These are phyloP conservation scores for Agrocybe praecox DNA, from an alignment of 768 basidiomycete species.

Conservation along the genomic window DNA sequence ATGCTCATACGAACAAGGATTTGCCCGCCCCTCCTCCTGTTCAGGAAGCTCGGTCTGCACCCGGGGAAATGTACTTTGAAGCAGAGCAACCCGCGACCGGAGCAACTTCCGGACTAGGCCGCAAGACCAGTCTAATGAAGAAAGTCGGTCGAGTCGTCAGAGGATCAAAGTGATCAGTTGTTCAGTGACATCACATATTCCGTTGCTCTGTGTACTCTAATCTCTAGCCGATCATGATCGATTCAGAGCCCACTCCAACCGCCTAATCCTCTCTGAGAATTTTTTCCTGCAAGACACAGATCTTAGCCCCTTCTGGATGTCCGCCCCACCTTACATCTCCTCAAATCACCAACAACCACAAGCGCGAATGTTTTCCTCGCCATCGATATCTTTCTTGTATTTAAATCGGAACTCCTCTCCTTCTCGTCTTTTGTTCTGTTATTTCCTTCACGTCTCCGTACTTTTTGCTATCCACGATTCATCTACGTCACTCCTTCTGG, in stretches of 20 bases:
- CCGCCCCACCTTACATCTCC: not conserved
- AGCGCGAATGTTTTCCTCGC: not conserved
- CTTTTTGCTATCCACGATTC: too few species aligned
- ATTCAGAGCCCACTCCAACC: not conserved
- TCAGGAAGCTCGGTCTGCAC: conserved; percentile 23
- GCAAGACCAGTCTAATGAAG: conserved; percentile 81
- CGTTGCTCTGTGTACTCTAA: not conserved
- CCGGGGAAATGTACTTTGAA: conserved; percentile 56
- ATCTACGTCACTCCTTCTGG: too few species aligned
- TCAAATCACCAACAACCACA: not conserved
- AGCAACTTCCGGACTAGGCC: conserved; percentile 50
- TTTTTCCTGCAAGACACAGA: not conserved
- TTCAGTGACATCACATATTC: not conserved
- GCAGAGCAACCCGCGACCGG: conserved; percentile 23
- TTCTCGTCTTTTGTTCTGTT: conserved; percentile 1
- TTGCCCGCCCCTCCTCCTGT: conserved; percentile 42
- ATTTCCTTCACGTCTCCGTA: not conserved
- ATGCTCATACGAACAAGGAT: conserved; percentile 54
- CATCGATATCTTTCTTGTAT: conserved; percentile 12
- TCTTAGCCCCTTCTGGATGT: not conserved
- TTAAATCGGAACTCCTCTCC: conserved; percentile 10
- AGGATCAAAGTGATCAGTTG: conserved; percentile 39
- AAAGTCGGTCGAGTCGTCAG: conserved; percentile 77
- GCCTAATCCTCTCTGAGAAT: not conserved
- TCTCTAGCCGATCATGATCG: conserved; percentile 12